Evolutionary conservation across 75 land plant species (phyloP).

Genomic region (Cupressus sempervirens): DNA sequence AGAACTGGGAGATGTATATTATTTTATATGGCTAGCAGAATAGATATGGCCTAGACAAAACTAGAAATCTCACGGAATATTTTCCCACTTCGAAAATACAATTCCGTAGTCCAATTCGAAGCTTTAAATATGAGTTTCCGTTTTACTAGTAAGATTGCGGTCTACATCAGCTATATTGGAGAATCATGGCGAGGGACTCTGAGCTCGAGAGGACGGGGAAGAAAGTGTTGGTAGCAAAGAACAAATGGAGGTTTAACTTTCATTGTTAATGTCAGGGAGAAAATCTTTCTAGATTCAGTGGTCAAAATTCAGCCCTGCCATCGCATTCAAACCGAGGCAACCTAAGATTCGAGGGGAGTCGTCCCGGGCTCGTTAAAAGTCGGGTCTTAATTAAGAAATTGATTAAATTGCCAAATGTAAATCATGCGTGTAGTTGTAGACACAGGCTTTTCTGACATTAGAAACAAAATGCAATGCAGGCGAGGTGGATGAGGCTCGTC

Average conservation of each 20-base stretch:
- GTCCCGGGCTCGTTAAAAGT: not conserved
- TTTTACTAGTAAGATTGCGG: no score
- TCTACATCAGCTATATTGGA: no score
- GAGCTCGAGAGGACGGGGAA: no score
- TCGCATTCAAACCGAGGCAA: not conserved
- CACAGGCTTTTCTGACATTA: not conserved
- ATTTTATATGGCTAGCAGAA: no score
- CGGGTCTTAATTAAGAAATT: not conserved
- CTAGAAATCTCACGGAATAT: not conserved
- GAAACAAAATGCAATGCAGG: constrained; percentile 27
- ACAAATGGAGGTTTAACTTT: not conserved
- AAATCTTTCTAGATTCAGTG: not conserved
- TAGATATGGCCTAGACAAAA: not conserved
- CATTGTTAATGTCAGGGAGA: not conserved
- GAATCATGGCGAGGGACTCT: no score
- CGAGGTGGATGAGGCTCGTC: constrained; percentile 71
- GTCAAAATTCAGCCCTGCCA: not conserved
- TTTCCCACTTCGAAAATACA: not conserved
- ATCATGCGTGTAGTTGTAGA: not conserved
- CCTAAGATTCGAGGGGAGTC: not conserved
- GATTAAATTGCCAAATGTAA: not conserved
- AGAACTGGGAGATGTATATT: no score
- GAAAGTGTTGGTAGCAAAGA: not conserved
- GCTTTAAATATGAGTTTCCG: not conserved
- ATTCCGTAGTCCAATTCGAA: not conserved